phyloP scores from a whole-genome alignment of 441 rosid species.

The Geranium incanum region DNA sequence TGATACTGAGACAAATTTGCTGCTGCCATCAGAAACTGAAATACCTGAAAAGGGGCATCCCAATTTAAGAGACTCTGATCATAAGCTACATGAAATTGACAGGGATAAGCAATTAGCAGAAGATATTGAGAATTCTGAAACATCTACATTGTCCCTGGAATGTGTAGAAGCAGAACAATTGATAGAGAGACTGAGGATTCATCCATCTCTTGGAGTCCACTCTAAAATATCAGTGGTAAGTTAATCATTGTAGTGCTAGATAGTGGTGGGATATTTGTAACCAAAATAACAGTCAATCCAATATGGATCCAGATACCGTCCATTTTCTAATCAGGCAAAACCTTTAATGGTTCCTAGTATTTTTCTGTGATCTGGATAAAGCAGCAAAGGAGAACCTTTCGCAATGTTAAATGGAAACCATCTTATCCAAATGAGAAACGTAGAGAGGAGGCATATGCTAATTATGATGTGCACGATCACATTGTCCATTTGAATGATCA shows the following conservation, averaged over 20 bases:
- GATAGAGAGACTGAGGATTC: slow-evolving; percentile 15
- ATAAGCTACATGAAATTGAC: slow-evolving; percentile 1
- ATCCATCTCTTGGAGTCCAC: slow-evolving; percentile 18
- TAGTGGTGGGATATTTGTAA: too few relatives aligned
- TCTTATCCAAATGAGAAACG: slow-evolving; percentile 6
- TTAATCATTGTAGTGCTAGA: slow-evolving; percentile 3
- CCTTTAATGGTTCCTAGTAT: neutral
- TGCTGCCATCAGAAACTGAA: slow-evolving; percentile 25
- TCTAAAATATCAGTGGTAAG: slow-evolving; percentile 37
- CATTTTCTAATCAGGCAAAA: neutral
- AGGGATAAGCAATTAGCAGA: neutral
- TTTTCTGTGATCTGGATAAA: too few relatives aligned
- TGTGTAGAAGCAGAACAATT: slow-evolving; percentile 9
- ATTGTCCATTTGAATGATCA: too few relatives aligned
- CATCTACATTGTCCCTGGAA: slow-evolving; percentile 13
- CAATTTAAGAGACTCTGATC: slow-evolving; percentile 12
- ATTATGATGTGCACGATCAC: too few relatives aligned
- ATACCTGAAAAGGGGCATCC: slow-evolving; percentile 24
- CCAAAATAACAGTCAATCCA: neutral
- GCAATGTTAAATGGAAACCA: slow-evolving; percentile 24
- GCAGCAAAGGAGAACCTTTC: neutral
- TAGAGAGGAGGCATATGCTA: too few relatives aligned
- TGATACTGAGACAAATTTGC: slow-evolving; percentile 19
- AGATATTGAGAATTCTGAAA: slow-evolving; percentile 10
- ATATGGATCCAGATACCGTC: neutral